Evolutionary conservation across 169 alveolate species (phyloP).

Genomic region (Cryptosporidium meleagridis): DNA sequence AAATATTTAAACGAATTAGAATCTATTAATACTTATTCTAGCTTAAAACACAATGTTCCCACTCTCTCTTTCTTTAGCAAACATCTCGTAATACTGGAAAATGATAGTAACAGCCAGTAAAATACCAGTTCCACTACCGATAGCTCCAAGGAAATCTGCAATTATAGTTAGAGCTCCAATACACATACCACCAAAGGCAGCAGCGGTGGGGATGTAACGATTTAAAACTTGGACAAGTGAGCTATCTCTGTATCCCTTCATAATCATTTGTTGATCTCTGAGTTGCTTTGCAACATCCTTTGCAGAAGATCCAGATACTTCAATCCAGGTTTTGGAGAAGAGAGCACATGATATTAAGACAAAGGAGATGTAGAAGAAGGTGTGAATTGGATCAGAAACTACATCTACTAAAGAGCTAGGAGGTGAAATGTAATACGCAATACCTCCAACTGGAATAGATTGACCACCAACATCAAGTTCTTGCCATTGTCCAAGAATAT

Average conservation of each 20-base stretch:
- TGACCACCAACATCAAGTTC: conserved; percentile 94
- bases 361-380: conserved; percentile 96
- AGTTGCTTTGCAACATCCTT: conserved; percentile 99
- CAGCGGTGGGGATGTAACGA: conserved; percentile 99
- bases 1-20: neutral
- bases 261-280: conserved; percentile 96
- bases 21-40: conserved; percentile 17
- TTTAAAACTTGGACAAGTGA: conserved; percentile 86
- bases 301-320: conserved; percentile 98
- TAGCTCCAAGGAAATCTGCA: conserved; percentile 99
- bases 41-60: conserved; percentile 86
- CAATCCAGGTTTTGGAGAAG: conserved; percentile 99
- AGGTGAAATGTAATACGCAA: conserved; percentile 99
- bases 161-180: conserved; percentile 98
- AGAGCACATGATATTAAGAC: conserved; percentile 97
- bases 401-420: conserved; percentile 92
- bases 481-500: conserved; percentile 95
- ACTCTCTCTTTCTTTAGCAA: conserved; percentile 94
- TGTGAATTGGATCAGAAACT: conserved; percentile 96
- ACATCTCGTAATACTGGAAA: conserved; percentile 98
- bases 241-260: conserved; percentile 92
- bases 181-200: conserved; percentile 99
- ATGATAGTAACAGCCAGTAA: conserved; percentile 97
- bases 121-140: conserved; percentile 99
- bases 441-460: conserved; percentile 99